Conservation (phyloP, 768 basidiomycete genomes). For the Candolleomyces efflorescens region DNA sequence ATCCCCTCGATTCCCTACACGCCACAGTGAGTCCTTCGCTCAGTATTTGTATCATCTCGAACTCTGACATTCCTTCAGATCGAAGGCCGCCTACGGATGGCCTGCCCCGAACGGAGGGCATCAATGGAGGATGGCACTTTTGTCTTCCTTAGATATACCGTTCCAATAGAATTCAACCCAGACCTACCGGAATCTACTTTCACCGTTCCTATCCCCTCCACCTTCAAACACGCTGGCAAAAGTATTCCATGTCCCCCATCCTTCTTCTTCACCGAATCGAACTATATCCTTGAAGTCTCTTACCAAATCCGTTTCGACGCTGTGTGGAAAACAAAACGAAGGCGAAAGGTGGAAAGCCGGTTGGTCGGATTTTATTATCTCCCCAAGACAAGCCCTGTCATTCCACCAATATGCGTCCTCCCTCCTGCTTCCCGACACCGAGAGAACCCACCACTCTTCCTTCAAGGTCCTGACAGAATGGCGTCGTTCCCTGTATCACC, state of each 20-base stretch:
- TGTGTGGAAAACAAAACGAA: not conserved
- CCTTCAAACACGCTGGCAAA: not conserved
- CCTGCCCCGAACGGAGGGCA: slow-evolving; percentile 24
- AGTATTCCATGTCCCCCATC: slow-evolving; percentile 3
- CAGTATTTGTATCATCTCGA: not conserved
- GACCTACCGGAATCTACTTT: slow-evolving; percentile 22
- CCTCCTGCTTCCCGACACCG: slow-evolving; percentile 21
- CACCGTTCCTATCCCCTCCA: slow-evolving; percentile 20
- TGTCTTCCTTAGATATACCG: slow-evolving; percentile 22
- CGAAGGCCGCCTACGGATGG: slow-evolving; percentile 30
- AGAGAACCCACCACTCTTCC: slow-evolving; percentile 16
- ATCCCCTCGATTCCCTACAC: slow-evolving; percentile 32
- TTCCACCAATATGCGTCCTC: slow-evolving; percentile 28
- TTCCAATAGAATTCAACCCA: slow-evolving; percentile 22
- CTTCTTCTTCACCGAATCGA: slow-evolving; percentile 2
- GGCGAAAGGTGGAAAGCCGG: slow-evolving; percentile 13
- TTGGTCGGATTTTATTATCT: slow-evolving; percentile 37
- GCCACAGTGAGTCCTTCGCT: slow-evolving; percentile 27
- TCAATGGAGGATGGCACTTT: slow-evolving; percentile 20
- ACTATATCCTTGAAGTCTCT: slow-evolving; percentile 5
- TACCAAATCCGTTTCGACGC: slow-evolving; percentile 5
- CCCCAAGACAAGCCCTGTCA: slow-evolving; percentile 35
- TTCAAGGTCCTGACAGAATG: slow-evolving; percentile 26
- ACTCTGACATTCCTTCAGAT: slow-evolving; percentile 22
- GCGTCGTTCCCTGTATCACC: slow-evolving; percentile 19